phyloP scores from a whole-genome alignment of 1,284 basidiomycete species.

The Phellopilus nigrolimitatus region DNA sequence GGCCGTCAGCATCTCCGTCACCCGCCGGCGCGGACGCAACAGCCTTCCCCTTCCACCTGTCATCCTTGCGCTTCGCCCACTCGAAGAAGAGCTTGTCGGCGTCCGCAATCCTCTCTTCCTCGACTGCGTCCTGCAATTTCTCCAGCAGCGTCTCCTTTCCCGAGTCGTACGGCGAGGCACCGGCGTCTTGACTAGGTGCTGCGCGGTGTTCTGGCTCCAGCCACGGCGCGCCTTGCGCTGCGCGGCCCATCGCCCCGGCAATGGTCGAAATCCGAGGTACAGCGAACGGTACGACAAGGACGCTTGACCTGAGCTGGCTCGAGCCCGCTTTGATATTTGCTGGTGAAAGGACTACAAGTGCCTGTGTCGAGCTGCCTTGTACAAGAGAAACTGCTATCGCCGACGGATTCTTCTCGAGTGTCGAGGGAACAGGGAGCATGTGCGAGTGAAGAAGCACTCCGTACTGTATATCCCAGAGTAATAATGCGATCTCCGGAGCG shows the following conservation, averaged over 20 bases:
- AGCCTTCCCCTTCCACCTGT: conserved; percentile 24
- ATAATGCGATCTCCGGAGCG: conserved; percentile 44
- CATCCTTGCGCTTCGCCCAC: conserved; percentile 40
- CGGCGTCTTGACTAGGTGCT: neutral
- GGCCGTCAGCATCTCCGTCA: conserved; percentile 14
- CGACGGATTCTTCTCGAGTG: conserved; percentile 36
- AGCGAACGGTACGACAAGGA: conserved; percentile 54
- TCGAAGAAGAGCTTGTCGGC: conserved; percentile 48
- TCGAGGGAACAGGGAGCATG: conserved; percentile 46
- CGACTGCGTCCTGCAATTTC: conserved; percentile 33
- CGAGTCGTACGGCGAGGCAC: conserved; percentile 27
- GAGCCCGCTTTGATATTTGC: conserved; percentile 20
- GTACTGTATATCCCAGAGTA: conserved; percentile 72
- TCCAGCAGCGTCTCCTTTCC: conserved; percentile 32
- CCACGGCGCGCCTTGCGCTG: conserved; percentile 47
- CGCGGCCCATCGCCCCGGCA: conserved; percentile 55
- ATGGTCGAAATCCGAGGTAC: conserved; percentile 52
- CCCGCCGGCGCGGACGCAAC: conserved; percentile 5
- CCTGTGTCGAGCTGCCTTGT: conserved; percentile 39
- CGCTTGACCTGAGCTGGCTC: conserved; percentile 38
- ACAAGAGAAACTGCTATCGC: conserved; percentile 33
- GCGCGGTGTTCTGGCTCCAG: conserved; percentile 25
- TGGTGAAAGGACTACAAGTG: conserved; percentile 50
- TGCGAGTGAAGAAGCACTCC: conserved; percentile 58
- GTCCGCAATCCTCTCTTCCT: conserved; percentile 25